Evolutionary conservation across 179 eudicot genomes (phyloP), one percentile per base, ranked within the genome.

Genomic region (Silene coronaria): DNA sequence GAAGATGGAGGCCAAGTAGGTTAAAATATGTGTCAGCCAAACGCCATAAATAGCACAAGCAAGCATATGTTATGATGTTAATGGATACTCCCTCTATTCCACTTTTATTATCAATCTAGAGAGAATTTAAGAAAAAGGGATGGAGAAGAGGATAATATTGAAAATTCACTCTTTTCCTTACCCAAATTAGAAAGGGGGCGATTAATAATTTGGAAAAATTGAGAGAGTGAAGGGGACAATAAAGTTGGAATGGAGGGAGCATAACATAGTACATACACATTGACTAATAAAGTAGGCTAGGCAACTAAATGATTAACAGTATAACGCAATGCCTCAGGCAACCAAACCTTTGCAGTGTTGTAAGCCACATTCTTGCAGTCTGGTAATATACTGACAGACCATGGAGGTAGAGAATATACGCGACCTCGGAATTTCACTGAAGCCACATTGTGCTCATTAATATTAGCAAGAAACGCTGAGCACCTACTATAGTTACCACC

Each of bases 401-500:
- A 94, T 42, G 98, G 96, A 70, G 97, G 97, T 75, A 94, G 84
- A 62, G 85, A 81, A 80, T 86, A 94, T 67, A 70, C 63, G 19
- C 73, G 89, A 73, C 92, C 96, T 68, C 66, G 85, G 73, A 94
- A 94, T 59, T 79, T 77, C 76, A 94, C 97, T 62, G 80, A 67
- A 73, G 84, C 91, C 60, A 84, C 82, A 48, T 82, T 78, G 77
- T 83, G 91, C 73, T 89, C 92, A 80, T 94, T 96, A 78, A 94
- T 94, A 85, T 92, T 94, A 78, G 98, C 98, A 76, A 94, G 88
- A 81, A 94, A 94, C 23, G 98, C 97, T 23, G 98, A 80, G 86
- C 85, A 88, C 69, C 77, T 72, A 11, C 65, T 58, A 57, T 58
- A 3, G 17, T 72, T 72, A 32, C 66, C 74, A 53, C 42, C 34